Evolutionary conservation across 805 yeast species (phyloP).

Genomic region (Saccharomycopsis sp.): DNA sequence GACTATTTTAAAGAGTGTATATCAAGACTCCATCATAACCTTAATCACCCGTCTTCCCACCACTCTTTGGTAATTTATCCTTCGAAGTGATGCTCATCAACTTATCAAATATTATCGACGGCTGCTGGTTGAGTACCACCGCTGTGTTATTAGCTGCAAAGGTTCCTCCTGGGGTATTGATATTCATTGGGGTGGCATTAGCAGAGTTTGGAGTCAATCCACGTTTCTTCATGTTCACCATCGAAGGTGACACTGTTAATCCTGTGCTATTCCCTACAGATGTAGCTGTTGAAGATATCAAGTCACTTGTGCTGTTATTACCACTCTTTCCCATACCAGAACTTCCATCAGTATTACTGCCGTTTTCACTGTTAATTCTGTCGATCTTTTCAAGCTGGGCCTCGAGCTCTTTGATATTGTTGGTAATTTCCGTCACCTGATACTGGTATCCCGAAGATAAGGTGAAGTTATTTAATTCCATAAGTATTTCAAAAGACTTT

Average conservation of each 20-base stretch:
- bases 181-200: background rate
- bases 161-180: constrained; percentile 6
- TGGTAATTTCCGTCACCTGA: background rate
- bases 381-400: constrained; percentile 1
- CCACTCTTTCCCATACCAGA: background rate
- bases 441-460: constrained; percentile 13
- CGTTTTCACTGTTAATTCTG: background rate
- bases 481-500: constrained; percentile 15
- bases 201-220: constrained; percentile 6
- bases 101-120: constrained; percentile 6
- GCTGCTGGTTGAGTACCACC: constrained; percentile 5
- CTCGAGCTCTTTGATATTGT: constrained; percentile 3
- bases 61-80: background rate
- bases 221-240: background rate
- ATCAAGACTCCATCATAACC: no score
- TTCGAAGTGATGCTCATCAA: constrained; percentile 1
- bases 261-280: background rate
- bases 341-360: background rate
- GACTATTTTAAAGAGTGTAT: no score
- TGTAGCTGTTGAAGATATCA: background rate
- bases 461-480: constrained; percentile 12
- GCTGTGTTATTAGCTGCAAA: background rate
- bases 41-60: no score
- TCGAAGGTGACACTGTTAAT: background rate
- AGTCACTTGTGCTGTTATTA: background rate